phyloP scores from a whole-genome alignment of 2,329 filamentous ascomycete genomes.

The Pseudocercospora cruenta region DNA sequence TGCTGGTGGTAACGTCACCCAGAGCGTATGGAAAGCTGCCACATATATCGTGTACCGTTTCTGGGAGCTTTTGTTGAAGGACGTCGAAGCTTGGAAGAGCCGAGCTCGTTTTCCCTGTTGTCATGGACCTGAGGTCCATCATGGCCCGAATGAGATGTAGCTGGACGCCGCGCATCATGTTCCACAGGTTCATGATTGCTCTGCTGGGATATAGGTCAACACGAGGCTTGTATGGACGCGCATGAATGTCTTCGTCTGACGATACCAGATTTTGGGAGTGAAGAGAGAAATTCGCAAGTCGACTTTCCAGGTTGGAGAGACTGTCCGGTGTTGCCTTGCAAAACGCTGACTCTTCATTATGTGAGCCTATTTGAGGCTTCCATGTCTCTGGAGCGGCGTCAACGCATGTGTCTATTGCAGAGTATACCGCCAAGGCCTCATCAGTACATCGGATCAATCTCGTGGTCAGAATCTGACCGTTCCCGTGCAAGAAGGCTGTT shows the following conservation, averaged over 20 bases:
- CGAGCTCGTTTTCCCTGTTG: neutral
- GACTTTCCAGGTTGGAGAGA: neutral
- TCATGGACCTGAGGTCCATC: neutral
- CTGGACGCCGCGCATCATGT: neutral
- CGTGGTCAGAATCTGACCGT: too few species aligned
- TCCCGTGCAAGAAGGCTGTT: neutral
- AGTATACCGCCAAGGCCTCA: neutral
- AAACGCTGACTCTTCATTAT: neutral
- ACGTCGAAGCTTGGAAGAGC: neutral
- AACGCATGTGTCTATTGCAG: neutral
- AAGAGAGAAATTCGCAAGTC: neutral
- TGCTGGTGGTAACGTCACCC: neutral
- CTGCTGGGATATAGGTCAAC: neutral
- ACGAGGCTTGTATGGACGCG: neutral
- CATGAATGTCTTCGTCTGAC: neutral
- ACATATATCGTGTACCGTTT: neutral
- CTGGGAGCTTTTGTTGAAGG: neutral
- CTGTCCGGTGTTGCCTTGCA: neutral
- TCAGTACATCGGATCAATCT: neutral
- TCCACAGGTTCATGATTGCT: neutral
- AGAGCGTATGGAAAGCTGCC: neutral
- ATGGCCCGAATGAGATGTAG: neutral
- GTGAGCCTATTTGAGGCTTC: neutral
- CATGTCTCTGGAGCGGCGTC: neutral
- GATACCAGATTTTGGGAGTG: neutral